Evolutionary conservation across 2,329 filamentous ascomycete genomes (phyloP), one percentile per base, ranked within the genome.

Genomic region (Dothideomycetes sp.): DNA sequence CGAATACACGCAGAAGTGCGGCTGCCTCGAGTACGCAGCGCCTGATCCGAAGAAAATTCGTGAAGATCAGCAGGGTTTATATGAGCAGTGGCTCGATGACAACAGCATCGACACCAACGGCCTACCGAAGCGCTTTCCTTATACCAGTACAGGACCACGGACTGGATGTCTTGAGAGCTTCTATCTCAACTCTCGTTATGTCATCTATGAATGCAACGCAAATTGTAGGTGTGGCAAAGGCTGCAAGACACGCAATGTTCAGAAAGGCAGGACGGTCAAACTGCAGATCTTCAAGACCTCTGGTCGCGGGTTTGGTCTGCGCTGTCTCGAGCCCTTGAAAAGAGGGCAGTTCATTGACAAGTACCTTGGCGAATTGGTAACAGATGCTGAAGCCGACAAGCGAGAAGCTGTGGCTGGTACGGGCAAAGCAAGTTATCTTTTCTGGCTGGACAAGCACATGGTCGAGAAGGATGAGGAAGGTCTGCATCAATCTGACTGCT

Each of bases 171-270:
- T 66, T 0, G 59, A 64, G 0, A 45, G 50, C 0, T 67, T 65
- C 45, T 70, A 70, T 41, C 58, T 65, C 0, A 51, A 66, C 14
- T 52, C 54, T 1, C 53, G 66, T 1, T 48, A 56, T 10, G 54
- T 81, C 0, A 81, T 93, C 42, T 89, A 88, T 58, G 85, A 93
- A 52, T 93, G 85, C 54, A 85, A 91, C 49, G 63, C 70, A 2
- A 73, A 70, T 7, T 93, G 85, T 59, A 64, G 61, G 3, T 93
- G 85, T 50, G 70, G 69, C 2, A 53, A 58, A 0, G 49, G 63
- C 14, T 93, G 85, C 51, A 78, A 80, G 1, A 89, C 86, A 52
- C 70, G 83, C 4, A 77, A 88, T 1, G 84, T 91, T 0, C 81
- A 86, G 52, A 71, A 79, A 36, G 84, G 85, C 0, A 69, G 85